Base-by-base conservation (phyloP, 164 flowering plant genomes). In the Kalanchoe fedtschenkoi region DNA sequence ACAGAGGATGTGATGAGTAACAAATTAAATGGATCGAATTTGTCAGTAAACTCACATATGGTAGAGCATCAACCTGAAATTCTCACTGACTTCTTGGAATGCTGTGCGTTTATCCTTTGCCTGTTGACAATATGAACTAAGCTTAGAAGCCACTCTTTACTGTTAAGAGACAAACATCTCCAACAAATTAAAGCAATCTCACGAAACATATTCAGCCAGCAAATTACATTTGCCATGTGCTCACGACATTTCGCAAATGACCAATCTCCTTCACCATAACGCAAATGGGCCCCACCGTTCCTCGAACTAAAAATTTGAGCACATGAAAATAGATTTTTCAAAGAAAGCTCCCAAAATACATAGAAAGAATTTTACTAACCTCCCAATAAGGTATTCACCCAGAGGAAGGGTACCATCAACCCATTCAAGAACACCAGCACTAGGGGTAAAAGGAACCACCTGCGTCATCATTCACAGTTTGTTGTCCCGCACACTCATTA, bases 361-460 rank as follows among this genome's bases (percentile, higher is more conserved):
- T 34, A 17, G 14, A 22, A 15, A 42, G 11, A 5, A 47, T n/a
- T 28, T 60, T 7, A 75, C 85, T 65, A 21, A 95, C 99, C 99
- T 91, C 75, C 97, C 99, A 51, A 84, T 63, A 62, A 95, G 97
- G 78, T 90, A 95, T 70, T 95, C 99, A 44, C 93, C 93, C 38
- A 95, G 89, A 57, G 99, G 99, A 53, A 91, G 67, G 35, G 99
- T 95, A 47, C 97, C 95, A 76, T 87, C 74, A 34, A 95, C 99
- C 99, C 99, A 95, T 76, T 95, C 99, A 72, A 90, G 88, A 60
- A 95, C 92, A 66, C 99, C 99, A 69, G 99, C 99, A 85, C 99
- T 95, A 7, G 99, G 99, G 61, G 99, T 90, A 72, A 95, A 95
- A 46, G 99, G 97, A 70, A 95, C 86, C 60, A 95, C 99, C 99